phyloP scores from a whole-genome alignment of 2,329 filamentous ascomycete species.

The Botryotinia globosa region DNA sequence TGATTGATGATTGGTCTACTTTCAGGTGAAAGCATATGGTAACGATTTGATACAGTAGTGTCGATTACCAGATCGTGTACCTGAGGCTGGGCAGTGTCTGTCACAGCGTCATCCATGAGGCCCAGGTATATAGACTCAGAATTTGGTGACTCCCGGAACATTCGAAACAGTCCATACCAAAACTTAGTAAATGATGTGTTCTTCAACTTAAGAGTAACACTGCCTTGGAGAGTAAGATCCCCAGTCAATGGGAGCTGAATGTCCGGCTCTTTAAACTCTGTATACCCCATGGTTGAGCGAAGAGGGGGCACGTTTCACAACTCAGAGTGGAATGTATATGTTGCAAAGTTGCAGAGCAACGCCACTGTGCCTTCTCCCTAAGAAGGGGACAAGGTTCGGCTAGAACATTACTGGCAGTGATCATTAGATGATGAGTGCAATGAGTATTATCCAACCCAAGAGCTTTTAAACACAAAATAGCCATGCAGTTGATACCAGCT shows the following conservation, averaged over 20 bases:
- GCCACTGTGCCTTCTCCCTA: background rate
- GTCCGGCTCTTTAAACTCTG: background rate
- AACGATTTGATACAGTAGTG: background rate
- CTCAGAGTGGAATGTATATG: background rate
- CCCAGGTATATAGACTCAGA: background rate
- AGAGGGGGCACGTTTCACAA: background rate
- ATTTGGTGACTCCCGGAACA: background rate
- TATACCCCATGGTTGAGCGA: background rate
- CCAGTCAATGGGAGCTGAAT: background rate
- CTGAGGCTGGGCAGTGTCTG: no score
- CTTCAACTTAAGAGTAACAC: background rate
- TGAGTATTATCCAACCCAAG: background rate
- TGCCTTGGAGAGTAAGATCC: background rate
- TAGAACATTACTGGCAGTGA: background rate
- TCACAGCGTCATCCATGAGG: background rate
- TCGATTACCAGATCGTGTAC: no score
- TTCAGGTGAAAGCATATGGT: background rate
- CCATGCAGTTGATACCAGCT: background rate
- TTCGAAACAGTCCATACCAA: background rate
- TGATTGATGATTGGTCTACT: background rate
- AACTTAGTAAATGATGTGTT: background rate
- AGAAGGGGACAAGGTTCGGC: background rate
- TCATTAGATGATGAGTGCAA: background rate
- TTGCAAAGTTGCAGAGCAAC: background rate
- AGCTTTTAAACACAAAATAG: background rate